Conservation (phyloP, 2,329 filamentous ascomycete species). For the Bipolaris cookei region DNA sequence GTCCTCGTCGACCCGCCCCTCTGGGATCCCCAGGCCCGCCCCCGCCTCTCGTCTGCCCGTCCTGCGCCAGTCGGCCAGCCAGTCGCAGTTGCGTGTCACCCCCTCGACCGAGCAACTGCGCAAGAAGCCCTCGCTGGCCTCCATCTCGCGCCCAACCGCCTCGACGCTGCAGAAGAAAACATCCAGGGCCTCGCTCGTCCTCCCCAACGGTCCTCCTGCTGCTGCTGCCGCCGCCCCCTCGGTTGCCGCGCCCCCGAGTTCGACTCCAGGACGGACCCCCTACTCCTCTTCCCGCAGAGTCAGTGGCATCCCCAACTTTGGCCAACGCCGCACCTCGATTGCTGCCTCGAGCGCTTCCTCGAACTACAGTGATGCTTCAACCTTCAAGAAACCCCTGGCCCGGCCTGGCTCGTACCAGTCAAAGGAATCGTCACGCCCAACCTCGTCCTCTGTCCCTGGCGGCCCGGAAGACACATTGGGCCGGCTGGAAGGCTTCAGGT, state of each 20-base stretch:
- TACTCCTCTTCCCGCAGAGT: constrained; percentile 31
- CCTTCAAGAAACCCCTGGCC: constrained; percentile 48
- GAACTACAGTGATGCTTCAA: constrained; percentile 30
- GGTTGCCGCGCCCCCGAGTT: constrained; percentile 15
- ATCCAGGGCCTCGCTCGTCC: constrained; percentile 38
- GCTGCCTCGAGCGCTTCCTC: neutral
- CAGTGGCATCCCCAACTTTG: constrained; percentile 30
- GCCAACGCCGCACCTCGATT: constrained; percentile 21
- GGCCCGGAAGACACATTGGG: constrained; percentile 51
- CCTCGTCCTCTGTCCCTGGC: constrained; percentile 16
- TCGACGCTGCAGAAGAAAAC: constrained; percentile 41
- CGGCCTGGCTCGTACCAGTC: constrained; percentile 46
- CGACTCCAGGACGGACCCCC: constrained; percentile 32
- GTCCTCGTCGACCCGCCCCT: constrained; percentile 38
- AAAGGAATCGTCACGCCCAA: constrained; percentile 25
- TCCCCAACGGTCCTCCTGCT: constrained; percentile 28
- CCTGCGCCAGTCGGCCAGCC: constrained; percentile 47
- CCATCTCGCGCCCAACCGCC: constrained; percentile 24
- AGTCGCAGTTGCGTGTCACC: constrained; percentile 52
- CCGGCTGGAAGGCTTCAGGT: constrained; percentile 52
- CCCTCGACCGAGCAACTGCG: constrained; percentile 54
- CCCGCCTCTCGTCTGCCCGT: constrained; percentile 61
- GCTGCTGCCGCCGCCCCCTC: constrained; percentile 10
- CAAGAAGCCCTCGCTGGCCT: constrained; percentile 42
- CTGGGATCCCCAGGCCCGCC: constrained; percentile 56